Evolutionary conservation across 1,139 yeast species (phyloP), one percentile per base, ranked within the genome.

Genomic region (Protomyces macrosporus): DNA sequence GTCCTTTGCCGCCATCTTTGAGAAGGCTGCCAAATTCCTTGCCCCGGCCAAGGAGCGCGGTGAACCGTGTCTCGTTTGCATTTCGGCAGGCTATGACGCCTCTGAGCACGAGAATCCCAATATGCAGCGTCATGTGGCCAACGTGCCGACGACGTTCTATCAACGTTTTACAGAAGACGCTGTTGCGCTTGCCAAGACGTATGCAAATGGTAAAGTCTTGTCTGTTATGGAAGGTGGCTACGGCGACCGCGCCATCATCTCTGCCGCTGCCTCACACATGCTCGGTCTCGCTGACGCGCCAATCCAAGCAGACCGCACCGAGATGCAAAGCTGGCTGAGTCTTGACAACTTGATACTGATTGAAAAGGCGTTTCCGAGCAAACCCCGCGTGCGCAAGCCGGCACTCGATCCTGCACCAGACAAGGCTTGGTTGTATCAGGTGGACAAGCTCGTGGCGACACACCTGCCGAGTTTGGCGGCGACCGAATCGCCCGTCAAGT

Each of bases 71-170:
- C 73, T 88, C 66, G 83, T 89, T 4, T 80, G 86, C 16, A 79
- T 89, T 1, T 87, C 95, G 52, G 93, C 96, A 0, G 96, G 96
- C 2, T 89, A 89, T 73, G 96, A 89, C 75, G 96, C 95, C 1
- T 86, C 90, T 36, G 96, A 89, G 72, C 85, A 83, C 72, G 96
- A 89, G 72, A 85, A 86, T 66, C 83, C 84, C 30, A 84, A 85
- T 65, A 89, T 89, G 96, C 96, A 89, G 74, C 79, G 96, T 66
- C 96, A 89, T 72, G 86, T 86, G 0, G 89, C 87, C 40, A 85
- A 86, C 69, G 91, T 89, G 3, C 96, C 96, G 3, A 88, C 96
- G 0, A 82, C 86, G 35, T 89, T 89, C 73, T 89, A 86, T 73
- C 81, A 88, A 33, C 81, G 80, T 48, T 88, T 89, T 71, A 86